Base-by-base conservation (phyloP, 495 filamentous ascomycete species). In the Daldinia concentrica region DNA sequence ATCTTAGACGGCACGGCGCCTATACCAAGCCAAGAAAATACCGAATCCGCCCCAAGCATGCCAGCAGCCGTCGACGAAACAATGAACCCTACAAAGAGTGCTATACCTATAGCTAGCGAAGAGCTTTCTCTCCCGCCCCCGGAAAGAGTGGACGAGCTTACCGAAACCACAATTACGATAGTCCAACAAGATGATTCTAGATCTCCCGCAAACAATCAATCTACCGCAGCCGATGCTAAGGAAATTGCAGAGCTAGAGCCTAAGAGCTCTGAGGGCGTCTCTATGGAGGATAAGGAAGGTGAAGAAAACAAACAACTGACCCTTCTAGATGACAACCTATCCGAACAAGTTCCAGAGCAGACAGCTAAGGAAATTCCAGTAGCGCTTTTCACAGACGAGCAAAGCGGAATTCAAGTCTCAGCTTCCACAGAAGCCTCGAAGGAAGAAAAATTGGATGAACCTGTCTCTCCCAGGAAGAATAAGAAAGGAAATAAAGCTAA, bases 401-500 rank as follows among this genome's bases (percentile, higher is more conserved):
- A 54, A 15, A 8, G 36, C 17, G 29, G 54, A 26, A 27, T 24
- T 8, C 43, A 57, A 7, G 12, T 36, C n/a, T 8, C 61, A 27
- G 34, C 36, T 6, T 24, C 62, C 12, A 24, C 24, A 3, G 60
- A 55, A 19, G 4, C 22, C 29, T 48, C 19, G 6, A 41, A 45
- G 39, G 56, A 39, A 15, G 43, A 14, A 48, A 24, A 11, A 3
- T 4, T 48, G 19, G 43, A 48, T 14, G 43, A 24, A 24, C 14
- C 39, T 43, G 26, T 52, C 29, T 71, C 76, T 12, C 43, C 19
- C 11, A 76, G 74, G 51, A 78, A 75, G 52, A 62, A 60, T 27
- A 77, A 77, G 59, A 76, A 75, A 45, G 64, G 70, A 32, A 77
- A 78, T 68, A 76, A 78, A 64, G 74, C 71, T 61, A 56, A 69